Evolutionary conservation across 805 yeast genomes (phyloP).

Genomic region (Wickerhamomyces chambardii): DNA sequence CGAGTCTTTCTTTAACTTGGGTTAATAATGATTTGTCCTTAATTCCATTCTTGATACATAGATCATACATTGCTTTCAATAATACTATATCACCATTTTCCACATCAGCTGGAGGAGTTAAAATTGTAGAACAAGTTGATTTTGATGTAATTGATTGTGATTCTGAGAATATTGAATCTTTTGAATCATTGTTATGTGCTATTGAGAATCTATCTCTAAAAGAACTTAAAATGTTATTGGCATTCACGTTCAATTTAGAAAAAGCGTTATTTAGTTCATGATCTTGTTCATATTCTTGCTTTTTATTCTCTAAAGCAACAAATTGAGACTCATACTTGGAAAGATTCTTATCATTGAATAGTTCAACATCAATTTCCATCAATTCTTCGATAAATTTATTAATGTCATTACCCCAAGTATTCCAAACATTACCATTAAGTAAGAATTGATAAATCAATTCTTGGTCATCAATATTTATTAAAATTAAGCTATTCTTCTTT

Average conservation of each 20-base stretch:
- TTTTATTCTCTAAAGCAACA: no score
- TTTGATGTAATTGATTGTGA: slow-evolving; percentile 8
- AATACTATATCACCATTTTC: slow-evolving; percentile 10
- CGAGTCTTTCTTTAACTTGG: slow-evolving; percentile 5
- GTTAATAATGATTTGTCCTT: slow-evolving; percentile 13
- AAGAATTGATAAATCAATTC: slow-evolving; percentile 31
- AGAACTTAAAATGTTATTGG: no score
- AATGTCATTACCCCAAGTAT: slow-evolving; percentile 26
- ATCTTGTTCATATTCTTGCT: not conserved
- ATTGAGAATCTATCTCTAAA: no score
- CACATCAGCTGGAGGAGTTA: not conserved
- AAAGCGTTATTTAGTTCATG: no score
- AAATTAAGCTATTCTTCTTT: slow-evolving; percentile 32
- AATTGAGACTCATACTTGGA: no score
- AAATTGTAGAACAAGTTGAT: not conserved
- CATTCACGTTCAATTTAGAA: no score
- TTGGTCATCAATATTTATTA: slow-evolving; percentile 25
- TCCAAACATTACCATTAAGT: slow-evolving; percentile 32
- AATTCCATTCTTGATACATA: slow-evolving; percentile 13
- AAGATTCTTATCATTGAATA: slow-evolving; percentile 4
- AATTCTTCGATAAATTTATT: slow-evolving; percentile 24
- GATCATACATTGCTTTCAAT: slow-evolving; percentile 11
- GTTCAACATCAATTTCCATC: slow-evolving; percentile 6
- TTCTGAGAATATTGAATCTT: no score
- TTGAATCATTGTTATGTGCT: no score